Base-by-base conservation (phyloP, 306 rosid genomes). In the Hippophae tibetana region DNA sequence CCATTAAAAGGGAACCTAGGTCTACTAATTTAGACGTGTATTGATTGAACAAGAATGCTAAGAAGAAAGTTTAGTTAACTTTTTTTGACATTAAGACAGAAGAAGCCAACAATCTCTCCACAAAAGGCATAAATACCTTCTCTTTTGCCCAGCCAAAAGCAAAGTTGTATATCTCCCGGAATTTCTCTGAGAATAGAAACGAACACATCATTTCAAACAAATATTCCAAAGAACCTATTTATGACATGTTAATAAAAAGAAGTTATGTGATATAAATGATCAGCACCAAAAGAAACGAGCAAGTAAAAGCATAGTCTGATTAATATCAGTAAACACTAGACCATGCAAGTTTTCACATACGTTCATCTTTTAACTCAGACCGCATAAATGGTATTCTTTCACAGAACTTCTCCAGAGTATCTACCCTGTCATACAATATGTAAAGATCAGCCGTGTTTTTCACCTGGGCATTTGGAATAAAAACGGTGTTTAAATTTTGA, bases 111-210 rank as follows among this genome's bases (percentile, higher is more conserved):
- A 41, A 26, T 27, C 25, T 46, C 47, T 44, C n/a, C 62, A n/a
- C 13, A 44, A 38, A 27, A 60, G 18, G 9, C 9, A 56, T 26
- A 25, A 74, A 38, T 81, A 92, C 99, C 96, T 92, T 92, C 76
- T 92, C 99, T 72, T 88, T 93, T 64, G 99, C 99, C 99, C 99
- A 93, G 68, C 88, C 85, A 80, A 93, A 93, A 59, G 99, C 95
- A 60, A 88, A 93, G 81, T 88, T 93, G 77, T 93, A 93, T 52
- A 93, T 88, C 77, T 93, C 99, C 7, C 94, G 86, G 54, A 93
- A 86, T 76, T 93, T 93, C 71, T 88, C 96, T 92, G 96, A 78
- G 61, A 79, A 69, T 31, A n/a, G 60, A 69, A 65, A 69, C 56
- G 27, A 57, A 42, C 10, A 9, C 38, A 70, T 48, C 41, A 72